Conservation (phyloP, 2,329 filamentous ascomycete genomes). For the Apiospora aurea region DNA sequence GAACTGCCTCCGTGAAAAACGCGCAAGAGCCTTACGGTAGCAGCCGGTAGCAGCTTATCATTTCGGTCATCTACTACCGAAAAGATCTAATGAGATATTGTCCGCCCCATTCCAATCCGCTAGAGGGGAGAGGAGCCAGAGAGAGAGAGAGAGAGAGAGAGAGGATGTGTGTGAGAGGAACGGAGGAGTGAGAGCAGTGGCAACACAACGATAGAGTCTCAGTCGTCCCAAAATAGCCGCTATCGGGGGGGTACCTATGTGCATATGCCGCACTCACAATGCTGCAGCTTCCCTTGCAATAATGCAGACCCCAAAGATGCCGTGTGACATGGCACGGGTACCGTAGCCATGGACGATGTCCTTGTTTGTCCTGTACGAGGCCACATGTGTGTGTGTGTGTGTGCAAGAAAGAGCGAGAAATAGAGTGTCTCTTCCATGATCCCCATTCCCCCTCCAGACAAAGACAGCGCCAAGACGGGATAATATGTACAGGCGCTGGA, state of each 20-base stretch:
- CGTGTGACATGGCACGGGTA: slow-evolving; percentile 3
- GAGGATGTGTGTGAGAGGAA: neutral
- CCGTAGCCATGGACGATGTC: neutral
- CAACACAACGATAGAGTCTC: neutral
- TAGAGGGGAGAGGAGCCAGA: neutral
- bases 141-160: neutral
- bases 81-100: neutral
- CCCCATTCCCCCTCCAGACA: neutral
- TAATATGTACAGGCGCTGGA: neutral
- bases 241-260: neutral
- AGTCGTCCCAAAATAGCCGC: neutral
- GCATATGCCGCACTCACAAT: slow-evolving; percentile 1
- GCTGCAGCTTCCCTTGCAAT: neutral
- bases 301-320: neutral
- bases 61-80: neutral
- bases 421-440: slow-evolving; percentile 10
- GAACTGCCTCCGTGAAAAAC: neutral
- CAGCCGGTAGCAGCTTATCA: neutral
- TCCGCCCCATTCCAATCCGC: neutral
- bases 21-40: neutral
- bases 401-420: neutral
- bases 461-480: neutral
- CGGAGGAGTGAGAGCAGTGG: neutral
- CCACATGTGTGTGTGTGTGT: neutral
- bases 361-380: neutral